A percentile compares a stretch with the other conserved stretches of the same genome.
phyloP scores from a whole-genome alignment of 208 protist species.

The Trypanosoma theileri region DNA sequence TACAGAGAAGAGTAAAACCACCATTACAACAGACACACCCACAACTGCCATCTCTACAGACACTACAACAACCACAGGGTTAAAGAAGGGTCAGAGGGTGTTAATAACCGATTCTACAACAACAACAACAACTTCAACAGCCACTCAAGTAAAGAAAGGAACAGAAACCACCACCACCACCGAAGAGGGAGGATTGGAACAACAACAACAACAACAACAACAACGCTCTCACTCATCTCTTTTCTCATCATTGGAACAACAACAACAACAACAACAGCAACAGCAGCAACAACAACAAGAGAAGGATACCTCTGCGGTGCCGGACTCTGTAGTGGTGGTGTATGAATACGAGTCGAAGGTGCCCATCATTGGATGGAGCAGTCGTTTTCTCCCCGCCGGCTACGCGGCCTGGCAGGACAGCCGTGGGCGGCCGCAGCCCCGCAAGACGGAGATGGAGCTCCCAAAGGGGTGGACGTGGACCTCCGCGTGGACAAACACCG shows the following conservation, averaged over 20 bases:
- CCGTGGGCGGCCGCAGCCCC: slow-evolving; percentile 44
- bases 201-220: not conserved
- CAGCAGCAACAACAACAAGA: slow-evolving; percentile 1
- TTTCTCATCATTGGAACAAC: too few relatives aligned
- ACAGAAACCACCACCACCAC: too few relatives aligned
- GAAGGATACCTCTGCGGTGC: slow-evolving; percentile 8
- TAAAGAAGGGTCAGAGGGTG: too few relatives aligned
- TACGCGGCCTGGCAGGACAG: slow-evolving; percentile 59
- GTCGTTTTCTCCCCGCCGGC: slow-evolving; percentile 39
- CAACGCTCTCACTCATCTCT: too few relatives aligned
- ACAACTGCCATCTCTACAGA: too few relatives aligned
- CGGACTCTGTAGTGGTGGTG: slow-evolving; percentile 27
- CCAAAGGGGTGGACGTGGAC: slow-evolving; percentile 62
- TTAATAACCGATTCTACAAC: too few relatives aligned
- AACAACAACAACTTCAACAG: too few relatives aligned
- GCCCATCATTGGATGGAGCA: slow-evolving; percentile 57
- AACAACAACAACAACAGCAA: not conserved
- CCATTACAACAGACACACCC: too few relatives aligned
- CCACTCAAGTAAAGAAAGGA: too few relatives aligned
- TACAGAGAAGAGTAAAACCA: not conserved
- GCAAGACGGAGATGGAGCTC: slow-evolving; percentile 36
- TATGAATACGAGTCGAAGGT: slow-evolving; percentile 73
- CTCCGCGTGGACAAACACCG: slow-evolving; percentile 38
- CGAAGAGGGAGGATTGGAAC: too few relatives aligned
- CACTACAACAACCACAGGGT: too few relatives aligned